Conservation (phyloP, 768 basidiomycete species). For the Dacryopinax primogenitus region DNA sequence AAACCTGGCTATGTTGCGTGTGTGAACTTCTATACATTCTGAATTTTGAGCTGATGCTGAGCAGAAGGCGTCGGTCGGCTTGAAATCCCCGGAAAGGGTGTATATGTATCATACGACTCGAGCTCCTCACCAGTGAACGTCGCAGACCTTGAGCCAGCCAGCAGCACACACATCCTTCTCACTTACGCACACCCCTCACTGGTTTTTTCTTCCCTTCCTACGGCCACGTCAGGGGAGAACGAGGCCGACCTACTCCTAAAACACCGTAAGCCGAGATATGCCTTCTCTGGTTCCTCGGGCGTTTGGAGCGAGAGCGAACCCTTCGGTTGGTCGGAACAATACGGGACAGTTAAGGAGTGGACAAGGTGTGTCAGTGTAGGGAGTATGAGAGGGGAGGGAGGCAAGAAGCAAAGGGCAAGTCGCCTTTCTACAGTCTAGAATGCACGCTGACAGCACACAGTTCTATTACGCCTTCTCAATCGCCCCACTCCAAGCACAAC, state of each 20-base stretch:
- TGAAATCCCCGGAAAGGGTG: conserved; percentile 32
- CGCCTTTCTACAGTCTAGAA: not conserved
- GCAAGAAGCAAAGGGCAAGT: conserved; percentile 77
- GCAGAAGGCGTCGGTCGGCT: conserved; percentile 24
- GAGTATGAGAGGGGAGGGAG: conserved; percentile 56
- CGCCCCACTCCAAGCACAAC: conserved; percentile 33
- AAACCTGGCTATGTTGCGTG: conserved; percentile 78
- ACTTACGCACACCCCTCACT: conserved; percentile 53
- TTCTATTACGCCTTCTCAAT: conserved; percentile 98
- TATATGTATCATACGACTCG: conserved; percentile 48
- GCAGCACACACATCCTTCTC: conserved; percentile 47
- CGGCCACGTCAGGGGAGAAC: conserved; percentile 34
- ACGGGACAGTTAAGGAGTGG: conserved; percentile 36
- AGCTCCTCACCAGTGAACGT: conserved; percentile 53
- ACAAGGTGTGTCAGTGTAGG: conserved; percentile 79
- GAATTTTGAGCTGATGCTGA: not conserved
- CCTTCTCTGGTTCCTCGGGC: conserved; percentile 61
- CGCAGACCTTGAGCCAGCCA: conserved; percentile 21
- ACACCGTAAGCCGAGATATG: conserved; percentile 70
- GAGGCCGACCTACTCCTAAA: conserved; percentile 53
- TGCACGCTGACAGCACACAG: conserved; percentile 30
- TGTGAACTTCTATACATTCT: conserved; percentile 23
- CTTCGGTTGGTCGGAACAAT: conserved; percentile 66
- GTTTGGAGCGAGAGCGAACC: conserved; percentile 95
- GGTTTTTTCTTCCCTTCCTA: conserved; percentile 38